Base-by-base conservation (phyloP, 148 eudicot species). In the Dysphania ambrosioides region DNA sequence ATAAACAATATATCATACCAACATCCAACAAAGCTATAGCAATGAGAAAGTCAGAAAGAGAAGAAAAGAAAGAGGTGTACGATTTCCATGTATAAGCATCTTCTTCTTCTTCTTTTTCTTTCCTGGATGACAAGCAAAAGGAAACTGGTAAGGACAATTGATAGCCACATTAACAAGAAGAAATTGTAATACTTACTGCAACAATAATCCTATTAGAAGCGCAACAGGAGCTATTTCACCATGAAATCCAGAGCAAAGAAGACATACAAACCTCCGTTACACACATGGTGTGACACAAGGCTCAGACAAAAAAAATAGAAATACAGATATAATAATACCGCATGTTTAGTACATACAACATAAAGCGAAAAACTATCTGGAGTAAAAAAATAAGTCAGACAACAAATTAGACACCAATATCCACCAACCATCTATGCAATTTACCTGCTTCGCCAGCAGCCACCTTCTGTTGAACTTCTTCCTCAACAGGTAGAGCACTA, bases 81-180 rank as follows among this genome's bases (percentile, higher is more conserved):
- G 85, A 83, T 83, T 85, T 26, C 71, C 49, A 77, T 95, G 90
- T 76, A 86, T 15, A 41, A 84, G 88, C 59, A 85, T 71, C 86
- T 88, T 91, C 89, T 92, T 94, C 88, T 91, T 91, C 75, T 85
- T 78, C 84, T 93, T 94, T 76, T 87, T 91, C 87, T 87, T 91
- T 40, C 75, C 98, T 93, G 92, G 73, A 76, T 79, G 66, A 53
- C 42, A 77, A 11, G 31, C 19, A 31, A 60, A n/a, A 86, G 93
- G 27, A 85, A 56, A 51, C 93, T 87, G 68, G 8, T 64, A 9
- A 64, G 62, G 51, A 61, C 18, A 49, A 18, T 11, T 44, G 68
- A 75, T 84, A 62, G 84, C 86, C 86, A 79, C 86, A 61, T 75
- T 74, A 41, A 72, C 82, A 47, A 91, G 87, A 83, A 87, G 42